A percentile compares a stretch with the other conserved stretches of the same genome.
Evolutionary conservation across 106 monocot genomes (phyloP).

Genomic region (Apostasia ramifera): DNA sequence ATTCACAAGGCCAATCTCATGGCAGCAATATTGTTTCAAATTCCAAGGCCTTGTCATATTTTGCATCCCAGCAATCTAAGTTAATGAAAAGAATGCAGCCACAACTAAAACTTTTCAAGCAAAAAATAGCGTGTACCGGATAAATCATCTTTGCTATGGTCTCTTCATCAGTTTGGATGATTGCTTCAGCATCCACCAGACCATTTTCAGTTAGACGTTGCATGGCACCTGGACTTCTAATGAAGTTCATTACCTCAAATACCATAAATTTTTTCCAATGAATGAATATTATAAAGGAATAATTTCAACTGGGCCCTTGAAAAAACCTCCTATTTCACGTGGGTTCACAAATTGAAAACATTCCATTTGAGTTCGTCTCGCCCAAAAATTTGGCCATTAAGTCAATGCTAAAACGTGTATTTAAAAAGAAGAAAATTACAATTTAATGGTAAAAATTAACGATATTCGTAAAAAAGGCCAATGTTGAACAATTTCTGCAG

Average conservation of each 20-base stretch:
- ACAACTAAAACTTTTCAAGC: neutral
- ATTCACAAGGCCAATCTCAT: too few species aligned
- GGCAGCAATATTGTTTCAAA: too few species aligned
- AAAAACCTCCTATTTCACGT: too few species aligned
- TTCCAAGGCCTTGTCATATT: too few species aligned
- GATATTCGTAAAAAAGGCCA: too few species aligned
- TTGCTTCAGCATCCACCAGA: slow-evolving; percentile 61
- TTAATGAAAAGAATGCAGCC: neutral
- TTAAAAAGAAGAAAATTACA: too few species aligned
- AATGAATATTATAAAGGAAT: neutral
- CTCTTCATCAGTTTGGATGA: slow-evolving; percentile 68
- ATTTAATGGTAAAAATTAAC: too few species aligned
- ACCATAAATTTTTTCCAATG: slow-evolving; percentile 7
- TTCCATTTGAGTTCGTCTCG: too few species aligned
- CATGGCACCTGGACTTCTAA: slow-evolving; percentile 68
- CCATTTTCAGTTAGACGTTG: slow-evolving; percentile 68
- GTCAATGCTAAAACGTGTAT: too few species aligned
- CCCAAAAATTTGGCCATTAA: too few species aligned
- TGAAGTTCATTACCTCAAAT: slow-evolving; percentile 13
- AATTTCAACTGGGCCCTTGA: neutral
- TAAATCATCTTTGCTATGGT: slow-evolving; percentile 63
- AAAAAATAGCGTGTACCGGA: slow-evolving; percentile 43
- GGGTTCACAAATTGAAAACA: too few species aligned
- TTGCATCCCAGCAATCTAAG: neutral
- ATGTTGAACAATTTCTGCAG: too few species aligned